phyloP scores from a whole-genome alignment of 2,329 filamentous ascomycete genomes.

The Sarocladium strictum region DNA sequence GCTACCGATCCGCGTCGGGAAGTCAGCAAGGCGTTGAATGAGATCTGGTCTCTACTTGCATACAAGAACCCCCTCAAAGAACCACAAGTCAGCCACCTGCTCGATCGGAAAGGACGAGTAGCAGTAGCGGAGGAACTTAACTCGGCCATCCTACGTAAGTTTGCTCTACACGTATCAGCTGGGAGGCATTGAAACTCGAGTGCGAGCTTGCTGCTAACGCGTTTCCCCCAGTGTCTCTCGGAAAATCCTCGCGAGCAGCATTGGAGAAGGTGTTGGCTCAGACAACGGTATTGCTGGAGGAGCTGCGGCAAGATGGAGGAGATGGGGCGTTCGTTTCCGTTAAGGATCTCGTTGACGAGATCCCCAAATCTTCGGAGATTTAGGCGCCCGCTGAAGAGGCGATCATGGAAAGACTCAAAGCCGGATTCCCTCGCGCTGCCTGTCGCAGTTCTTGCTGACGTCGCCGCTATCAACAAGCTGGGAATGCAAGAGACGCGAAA shows the following conservation, averaged over 20 bases:
- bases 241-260: conserved; percentile 81
- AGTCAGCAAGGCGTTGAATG: conserved; percentile 66
- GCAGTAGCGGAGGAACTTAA: conserved; percentile 90
- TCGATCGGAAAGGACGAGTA: conserved; percentile 69
- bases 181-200: no score
- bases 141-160: conserved; percentile 82
- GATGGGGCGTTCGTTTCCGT: conserved; percentile 74
- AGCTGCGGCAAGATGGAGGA: conserved; percentile 72
- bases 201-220: no score
- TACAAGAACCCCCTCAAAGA: conserved; percentile 77
- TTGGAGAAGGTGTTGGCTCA: conserved; percentile 82
- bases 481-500: no score
- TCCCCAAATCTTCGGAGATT: conserved; percentile 32
- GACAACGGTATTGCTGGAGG: conserved; percentile 78
- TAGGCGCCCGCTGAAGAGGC: conserved; percentile 14
- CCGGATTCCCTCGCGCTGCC: no score
- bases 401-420: no score
- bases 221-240: conserved; percentile 64
- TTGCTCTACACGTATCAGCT: no score
- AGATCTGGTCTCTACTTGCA: conserved; percentile 84
- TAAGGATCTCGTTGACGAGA: conserved; percentile 41
- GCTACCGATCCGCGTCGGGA: conserved; percentile 63
- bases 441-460: no score
- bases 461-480: no score
- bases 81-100: conserved; percentile 65